phyloP scores from a whole-genome alignment of 352 stramenopile species.

The Pythium brassicae region DNA sequence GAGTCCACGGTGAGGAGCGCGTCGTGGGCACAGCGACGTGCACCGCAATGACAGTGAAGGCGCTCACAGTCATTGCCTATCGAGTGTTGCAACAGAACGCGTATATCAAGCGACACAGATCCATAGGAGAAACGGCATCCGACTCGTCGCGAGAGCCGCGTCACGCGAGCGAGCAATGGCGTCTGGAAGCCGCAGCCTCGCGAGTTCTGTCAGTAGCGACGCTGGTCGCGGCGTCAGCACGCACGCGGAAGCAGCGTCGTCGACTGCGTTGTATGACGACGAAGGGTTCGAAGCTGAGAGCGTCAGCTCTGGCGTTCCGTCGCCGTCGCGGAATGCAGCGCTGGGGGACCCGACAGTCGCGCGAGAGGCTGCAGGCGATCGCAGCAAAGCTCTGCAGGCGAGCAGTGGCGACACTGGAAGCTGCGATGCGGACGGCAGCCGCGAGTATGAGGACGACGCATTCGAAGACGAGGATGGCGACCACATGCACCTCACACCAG shows the following conservation, averaged over 20 bases:
- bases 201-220: neutral
- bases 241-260: neutral
- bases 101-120: no score
- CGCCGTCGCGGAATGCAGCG: neutral
- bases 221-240: neutral
- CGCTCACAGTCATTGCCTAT: no score
- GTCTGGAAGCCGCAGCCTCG: neutral
- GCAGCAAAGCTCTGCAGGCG: no score
- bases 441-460: slow-evolving; percentile 7
- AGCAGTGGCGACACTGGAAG: neutral
- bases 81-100: no score
- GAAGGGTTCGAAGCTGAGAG: slow-evolving; percentile 11
- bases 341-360: neutral
- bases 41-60: no score
- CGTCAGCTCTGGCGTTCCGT: neutral
- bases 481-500: neutral
- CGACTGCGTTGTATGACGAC: slow-evolving; percentile 4
- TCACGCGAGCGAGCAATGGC: neutral
- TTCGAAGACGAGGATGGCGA: slow-evolving; percentile 10
- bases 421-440: neutral
- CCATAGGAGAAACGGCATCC: no score
- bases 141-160: no score
- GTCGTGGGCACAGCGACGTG: no score
- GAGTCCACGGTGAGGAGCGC: no score
- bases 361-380: no score